These are phyloP conservation scores for Carex myosuroides DNA, from an alignment of 176 grass and related monocot species.

Conservation along the genomic window DNA sequence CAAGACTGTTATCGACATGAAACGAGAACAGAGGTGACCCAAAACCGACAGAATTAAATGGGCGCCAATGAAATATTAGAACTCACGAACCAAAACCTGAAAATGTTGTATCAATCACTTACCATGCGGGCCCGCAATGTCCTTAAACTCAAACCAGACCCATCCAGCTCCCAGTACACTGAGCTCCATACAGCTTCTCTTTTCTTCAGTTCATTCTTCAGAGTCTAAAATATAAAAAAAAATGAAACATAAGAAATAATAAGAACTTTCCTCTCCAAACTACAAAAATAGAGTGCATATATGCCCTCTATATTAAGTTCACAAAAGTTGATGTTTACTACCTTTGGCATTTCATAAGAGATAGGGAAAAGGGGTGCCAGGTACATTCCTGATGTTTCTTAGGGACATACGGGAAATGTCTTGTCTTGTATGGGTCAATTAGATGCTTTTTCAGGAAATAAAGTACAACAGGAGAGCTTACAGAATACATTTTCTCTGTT, in stretches of 20 bases:
- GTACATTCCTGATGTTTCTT: not conserved
- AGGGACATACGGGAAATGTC: not conserved
- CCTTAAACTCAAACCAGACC: constrained; percentile 56
- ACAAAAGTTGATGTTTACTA: not conserved
- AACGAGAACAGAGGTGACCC: not conserved
- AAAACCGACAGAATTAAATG: not conserved
- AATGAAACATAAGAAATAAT: constrained; percentile 16
- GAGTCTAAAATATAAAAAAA: constrained; percentile 35
- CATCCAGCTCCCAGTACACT: constrained; percentile 77
- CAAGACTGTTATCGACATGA: not conserved
- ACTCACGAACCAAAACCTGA: not conserved
- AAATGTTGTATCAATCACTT: constrained; percentile 7
- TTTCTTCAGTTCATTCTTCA: constrained; percentile 93
- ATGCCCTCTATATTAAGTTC: not conserved
- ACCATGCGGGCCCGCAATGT: constrained; percentile 96
- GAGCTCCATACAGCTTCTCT: constrained; percentile 74
- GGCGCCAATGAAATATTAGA: not conserved
- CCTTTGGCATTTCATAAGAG: not conserved
- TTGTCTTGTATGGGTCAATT: not conserved
- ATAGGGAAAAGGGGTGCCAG: not conserved
- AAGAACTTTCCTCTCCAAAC: not conserved
- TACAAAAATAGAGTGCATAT: not conserved
- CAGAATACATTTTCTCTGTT: constrained; percentile 86
- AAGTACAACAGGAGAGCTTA: constrained; percentile 41
- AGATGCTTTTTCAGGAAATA: not conserved